Conservation (phyloP, 768 basidiomycete species). For the Pisolithus tinctorius region DNA sequence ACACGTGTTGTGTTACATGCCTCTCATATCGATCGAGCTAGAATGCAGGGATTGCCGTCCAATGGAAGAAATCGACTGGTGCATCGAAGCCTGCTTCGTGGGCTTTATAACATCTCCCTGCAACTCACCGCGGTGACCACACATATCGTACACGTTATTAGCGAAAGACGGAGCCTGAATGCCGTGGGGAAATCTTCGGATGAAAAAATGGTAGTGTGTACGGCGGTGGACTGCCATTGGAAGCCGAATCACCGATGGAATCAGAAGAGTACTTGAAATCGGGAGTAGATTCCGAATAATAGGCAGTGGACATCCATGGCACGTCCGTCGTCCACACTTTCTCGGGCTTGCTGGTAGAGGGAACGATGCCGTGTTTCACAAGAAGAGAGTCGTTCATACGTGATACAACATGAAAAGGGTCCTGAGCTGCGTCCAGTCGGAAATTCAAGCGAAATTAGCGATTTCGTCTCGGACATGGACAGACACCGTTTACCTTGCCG, state of each 20-base stretch:
- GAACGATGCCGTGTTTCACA: slow-evolving; percentile 3
- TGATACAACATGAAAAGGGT: slow-evolving; percentile 3
- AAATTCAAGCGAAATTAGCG: background rate
- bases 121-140: too few relatives aligned
- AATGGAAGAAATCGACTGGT: too few relatives aligned
- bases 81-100: too few relatives aligned
- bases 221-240: too few relatives aligned
- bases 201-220: background rate
- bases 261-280: background rate
- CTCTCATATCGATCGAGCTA: too few relatives aligned
- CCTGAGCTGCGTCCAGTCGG: background rate
- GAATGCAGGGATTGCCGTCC: too few relatives aligned
- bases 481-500: background rate
- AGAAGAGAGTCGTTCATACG: background rate
- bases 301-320: slow-evolving; percentile 4
- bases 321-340: slow-evolving; percentile 6
- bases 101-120: too few relatives aligned
- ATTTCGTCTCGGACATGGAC: background rate
- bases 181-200: background rate
- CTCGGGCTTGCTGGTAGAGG: slow-evolving; percentile 1
- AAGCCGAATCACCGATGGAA: background rate
- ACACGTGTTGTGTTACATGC: too few relatives aligned
- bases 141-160: background rate
- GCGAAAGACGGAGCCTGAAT: background rate
- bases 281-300: background rate